phyloP scores from a whole-genome alignment of 2,329 filamentous ascomycete species.

The Penicillium paneum region DNA sequence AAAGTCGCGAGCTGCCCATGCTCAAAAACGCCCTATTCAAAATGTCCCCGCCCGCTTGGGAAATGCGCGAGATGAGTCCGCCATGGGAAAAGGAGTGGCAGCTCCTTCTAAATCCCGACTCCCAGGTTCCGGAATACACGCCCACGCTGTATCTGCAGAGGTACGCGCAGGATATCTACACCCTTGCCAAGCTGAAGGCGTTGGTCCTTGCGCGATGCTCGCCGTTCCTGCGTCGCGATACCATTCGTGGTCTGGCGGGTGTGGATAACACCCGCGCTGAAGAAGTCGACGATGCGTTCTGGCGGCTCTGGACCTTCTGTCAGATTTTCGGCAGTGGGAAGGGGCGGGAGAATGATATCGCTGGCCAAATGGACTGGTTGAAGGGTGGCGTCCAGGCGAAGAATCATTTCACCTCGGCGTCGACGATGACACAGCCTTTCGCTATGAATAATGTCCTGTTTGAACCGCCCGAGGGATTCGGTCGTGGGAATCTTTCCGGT shows the following conservation, averaged over 20 bases:
- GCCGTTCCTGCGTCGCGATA: slow-evolving; percentile 56
- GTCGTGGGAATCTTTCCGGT: slow-evolving; percentile 54
- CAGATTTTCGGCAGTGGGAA: slow-evolving; percentile 60
- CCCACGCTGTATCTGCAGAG: slow-evolving; percentile 52
- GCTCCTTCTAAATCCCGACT: slow-evolving; percentile 43
- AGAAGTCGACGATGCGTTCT: slow-evolving; percentile 60
- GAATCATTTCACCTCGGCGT: slow-evolving; percentile 38
- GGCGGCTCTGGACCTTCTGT: slow-evolving; percentile 66
- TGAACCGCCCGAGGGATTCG: slow-evolving; percentile 57
- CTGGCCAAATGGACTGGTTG: slow-evolving; percentile 62
- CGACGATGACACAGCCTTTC: slow-evolving; percentile 49
- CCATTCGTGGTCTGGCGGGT: slow-evolving; percentile 52
- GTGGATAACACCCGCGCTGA: slow-evolving; percentile 45
- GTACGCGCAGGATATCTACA: slow-evolving; percentile 53
- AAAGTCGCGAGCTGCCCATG: slow-evolving; percentile 54
- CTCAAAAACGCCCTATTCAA: slow-evolving; percentile 52
- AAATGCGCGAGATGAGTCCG: slow-evolving; percentile 57
- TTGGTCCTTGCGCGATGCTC: slow-evolving; percentile 56
- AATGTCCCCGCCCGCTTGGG: slow-evolving; percentile 59
- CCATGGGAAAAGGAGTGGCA: slow-evolving; percentile 47
- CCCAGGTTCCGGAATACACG: slow-evolving; percentile 53
- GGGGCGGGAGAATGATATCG: slow-evolving; percentile 56
- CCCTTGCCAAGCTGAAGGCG: slow-evolving; percentile 54
- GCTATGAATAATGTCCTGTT: slow-evolving; percentile 55
- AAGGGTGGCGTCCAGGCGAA: slow-evolving; percentile 55